Base-by-base conservation (phyloP, 345 rosid species). In the Clarkia xantiana region DNA sequence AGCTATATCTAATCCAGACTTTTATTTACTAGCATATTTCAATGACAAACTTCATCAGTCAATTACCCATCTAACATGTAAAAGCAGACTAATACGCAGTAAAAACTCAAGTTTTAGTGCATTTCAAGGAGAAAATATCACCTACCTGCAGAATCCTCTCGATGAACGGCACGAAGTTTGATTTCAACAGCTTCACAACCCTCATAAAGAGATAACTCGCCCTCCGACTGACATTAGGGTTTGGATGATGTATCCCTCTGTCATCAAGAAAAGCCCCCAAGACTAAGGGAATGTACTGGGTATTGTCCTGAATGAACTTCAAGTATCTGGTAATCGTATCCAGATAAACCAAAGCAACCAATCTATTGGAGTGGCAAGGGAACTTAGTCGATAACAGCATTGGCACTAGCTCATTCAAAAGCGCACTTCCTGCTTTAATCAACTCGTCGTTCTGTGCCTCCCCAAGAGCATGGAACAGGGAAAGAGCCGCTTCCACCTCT, bases 401-500 rank as follows among this genome's bases (percentile, higher is more conserved):
- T 8, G 82, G 77, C 65, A 86, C 76, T 67, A 91, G 58, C 55
- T 81, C 89, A 52, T 73, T 67, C 78, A 86, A 59, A 52, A 68
- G 67, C 45, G 91, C 91, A 57, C 66, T 62, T 49, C 93, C 89
- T 20, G 70, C 34, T 68, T 69, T 83, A 76, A 86, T 61, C 48
- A 79, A 75, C 63, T 78, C 94, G 22, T 83, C 96, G n/a, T 69
- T 75, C 67, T 79, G 62, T 18, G 96, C 72, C 73, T 91, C 96
- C 52, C 98, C 94, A 52, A 83, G 59, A 11, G 98, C 88, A 67
- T 77, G 78, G 55, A 91, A 71, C 62, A 91, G 94, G 40, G 98
- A 81, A 67, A 91, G 85, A 6, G 96, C 89, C 51, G 87, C 98
- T 75, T 91, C 98, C 53, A 86, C 94, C 64, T 86, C 81, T 76